phyloP scores from a whole-genome alignment of 192 early-diverging fungal species.

The Geranomyces variabilis region DNA sequence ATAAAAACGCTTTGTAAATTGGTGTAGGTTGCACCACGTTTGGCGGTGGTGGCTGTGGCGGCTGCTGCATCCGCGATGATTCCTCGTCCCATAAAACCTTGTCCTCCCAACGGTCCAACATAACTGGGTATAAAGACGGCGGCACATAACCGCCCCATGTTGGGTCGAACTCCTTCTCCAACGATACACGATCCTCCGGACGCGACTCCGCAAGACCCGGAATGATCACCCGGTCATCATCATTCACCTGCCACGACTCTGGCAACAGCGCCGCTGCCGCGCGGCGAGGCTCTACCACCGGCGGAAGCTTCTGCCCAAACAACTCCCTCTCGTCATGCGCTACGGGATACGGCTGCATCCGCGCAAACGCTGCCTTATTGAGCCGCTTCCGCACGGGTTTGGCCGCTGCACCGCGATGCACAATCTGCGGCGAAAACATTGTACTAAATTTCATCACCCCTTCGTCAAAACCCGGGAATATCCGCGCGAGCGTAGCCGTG shows the following conservation, averaged over 20 bases:
- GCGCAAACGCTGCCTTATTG: neutral
- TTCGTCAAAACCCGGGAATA: constrained; percentile 17
- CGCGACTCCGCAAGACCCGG: neutral
- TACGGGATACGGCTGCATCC: constrained; percentile 19
- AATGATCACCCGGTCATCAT: no score
- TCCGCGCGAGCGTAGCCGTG: neutral
- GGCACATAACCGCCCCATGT: neutral
- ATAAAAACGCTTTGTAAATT: constrained; percentile 29
- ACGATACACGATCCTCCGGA: no score
- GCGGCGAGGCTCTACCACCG: neutral
- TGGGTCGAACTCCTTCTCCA: no score
- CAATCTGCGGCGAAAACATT: constrained; percentile 13
- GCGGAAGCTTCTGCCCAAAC: constrained; percentile 16
- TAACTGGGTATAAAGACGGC: constrained; percentile 49
- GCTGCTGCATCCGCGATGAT: neutral
- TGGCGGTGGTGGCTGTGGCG: neutral
- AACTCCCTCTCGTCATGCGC: constrained; percentile 26
- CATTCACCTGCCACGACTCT: no score
- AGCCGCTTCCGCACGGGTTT: neutral
- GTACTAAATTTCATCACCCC: constrained; percentile 16
- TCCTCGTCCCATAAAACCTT: constrained; percentile 73
- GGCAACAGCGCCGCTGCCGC: no score
- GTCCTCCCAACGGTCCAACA: constrained; percentile 84
- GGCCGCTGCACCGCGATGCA: neutral
- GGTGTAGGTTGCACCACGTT: neutral